These are phyloP conservation scores for Colletotrichum theobromicola DNA, from an alignment of 2,329 filamentous ascomycete species.

Conservation along the genomic window DNA sequence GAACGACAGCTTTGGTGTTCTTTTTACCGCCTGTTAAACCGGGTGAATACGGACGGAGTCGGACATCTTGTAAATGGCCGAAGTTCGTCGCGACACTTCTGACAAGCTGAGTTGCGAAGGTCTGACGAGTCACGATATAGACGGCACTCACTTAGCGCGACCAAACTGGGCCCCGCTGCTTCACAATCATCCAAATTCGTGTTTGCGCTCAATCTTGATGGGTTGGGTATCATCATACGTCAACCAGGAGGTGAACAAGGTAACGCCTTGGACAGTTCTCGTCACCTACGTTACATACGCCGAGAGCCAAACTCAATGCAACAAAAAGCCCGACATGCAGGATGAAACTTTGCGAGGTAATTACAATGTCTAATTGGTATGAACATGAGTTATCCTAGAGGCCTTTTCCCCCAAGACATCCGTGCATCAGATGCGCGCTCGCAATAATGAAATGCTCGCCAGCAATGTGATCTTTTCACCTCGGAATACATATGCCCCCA, in stretches of 20 bases:
- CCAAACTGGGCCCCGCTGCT: too few species aligned
- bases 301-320: too few species aligned
- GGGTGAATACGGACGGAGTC: background rate
- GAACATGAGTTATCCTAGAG: background rate
- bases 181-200: too few species aligned
- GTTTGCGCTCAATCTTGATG: background rate
- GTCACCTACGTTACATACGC: too few species aligned
- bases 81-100: background rate
- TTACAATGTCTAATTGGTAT: background rate
- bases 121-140: fast-evolving
- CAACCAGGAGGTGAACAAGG: too few species aligned
- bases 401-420: background rate
- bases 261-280: too few species aligned
- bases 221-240: too few species aligned
- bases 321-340: too few species aligned
- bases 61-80: background rate
- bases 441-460: background rate
- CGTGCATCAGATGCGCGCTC: background rate
- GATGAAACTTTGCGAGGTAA: background rate
- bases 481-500: constrained; percentile 54
- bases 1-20: background rate
- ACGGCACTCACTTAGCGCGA: too few species aligned
- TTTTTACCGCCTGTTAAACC: background rate
- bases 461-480: constrained; percentile 25
- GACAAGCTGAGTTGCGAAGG: background rate